Evolutionary conservation across 805 yeast species (phyloP).

Genomic region (Ascoidea rubescens): DNA sequence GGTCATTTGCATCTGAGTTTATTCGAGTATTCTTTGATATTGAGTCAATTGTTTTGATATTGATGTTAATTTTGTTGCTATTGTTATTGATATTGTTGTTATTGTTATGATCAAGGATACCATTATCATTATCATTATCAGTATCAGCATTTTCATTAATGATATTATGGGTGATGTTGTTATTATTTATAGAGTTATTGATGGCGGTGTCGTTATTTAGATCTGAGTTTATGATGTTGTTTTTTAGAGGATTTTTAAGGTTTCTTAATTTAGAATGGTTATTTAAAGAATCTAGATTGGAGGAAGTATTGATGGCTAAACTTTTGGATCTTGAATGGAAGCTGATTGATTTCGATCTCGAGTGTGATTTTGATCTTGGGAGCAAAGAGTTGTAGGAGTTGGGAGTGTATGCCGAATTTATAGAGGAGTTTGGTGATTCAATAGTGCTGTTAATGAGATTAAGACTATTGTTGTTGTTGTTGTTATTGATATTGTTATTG

Average conservation of each 20-base stretch:
- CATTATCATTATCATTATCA: background rate
- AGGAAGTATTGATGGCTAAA: constrained; percentile 4
- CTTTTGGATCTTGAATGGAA: constrained; percentile 10
- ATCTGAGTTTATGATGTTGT: background rate
- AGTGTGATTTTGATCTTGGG: constrained; percentile 1
- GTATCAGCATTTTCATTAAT: too few species aligned
- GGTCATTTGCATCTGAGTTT: background rate
- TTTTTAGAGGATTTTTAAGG: background rate
- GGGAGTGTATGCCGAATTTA: background rate
- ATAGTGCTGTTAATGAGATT: background rate
- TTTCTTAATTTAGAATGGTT: too few species aligned
- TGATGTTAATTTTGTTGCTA: background rate
- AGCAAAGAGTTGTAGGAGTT: background rate
- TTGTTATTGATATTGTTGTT: too few species aligned
- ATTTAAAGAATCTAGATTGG: background rate
- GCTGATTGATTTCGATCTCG: constrained; percentile 9
- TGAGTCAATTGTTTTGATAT: background rate
- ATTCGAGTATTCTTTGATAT: background rate
- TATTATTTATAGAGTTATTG: background rate
- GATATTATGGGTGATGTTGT: background rate
- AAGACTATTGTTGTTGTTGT: background rate
- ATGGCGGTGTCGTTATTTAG: background rate
- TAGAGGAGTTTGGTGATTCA: background rate
- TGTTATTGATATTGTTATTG: background rate
- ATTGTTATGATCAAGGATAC: background rate